Evolutionary conservation across 805 yeast species (phyloP).

Genomic region (Myxozyma neglecta): DNA sequence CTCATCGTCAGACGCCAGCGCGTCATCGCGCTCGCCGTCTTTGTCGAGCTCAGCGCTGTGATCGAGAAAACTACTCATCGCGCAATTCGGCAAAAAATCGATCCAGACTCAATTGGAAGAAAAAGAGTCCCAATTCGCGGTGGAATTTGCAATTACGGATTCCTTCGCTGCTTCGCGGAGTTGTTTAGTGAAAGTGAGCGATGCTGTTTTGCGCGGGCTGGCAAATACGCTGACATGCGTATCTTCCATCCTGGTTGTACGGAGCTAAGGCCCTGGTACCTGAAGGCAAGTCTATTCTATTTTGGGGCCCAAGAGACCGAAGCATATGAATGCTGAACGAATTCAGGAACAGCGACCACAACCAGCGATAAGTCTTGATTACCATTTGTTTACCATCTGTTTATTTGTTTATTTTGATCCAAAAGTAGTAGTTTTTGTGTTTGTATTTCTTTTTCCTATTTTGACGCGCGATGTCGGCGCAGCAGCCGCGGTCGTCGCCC

Average conservation of each 20-base stretch:
- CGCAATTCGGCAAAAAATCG: not conserved
- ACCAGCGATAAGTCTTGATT: too few species aligned
- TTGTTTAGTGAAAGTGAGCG: not conserved
- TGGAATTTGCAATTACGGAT: not conserved
- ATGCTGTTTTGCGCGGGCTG: not conserved
- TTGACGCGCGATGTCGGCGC: constrained; percentile 6
- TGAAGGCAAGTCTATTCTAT: too few species aligned
- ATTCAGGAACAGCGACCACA: not conserved
- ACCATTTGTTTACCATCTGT: too few species aligned
- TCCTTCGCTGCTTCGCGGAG: not conserved
- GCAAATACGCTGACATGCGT: not conserved
- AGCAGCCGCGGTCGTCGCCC: constrained; percentile 23
- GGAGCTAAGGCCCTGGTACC: too few species aligned
- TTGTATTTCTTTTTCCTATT: not conserved
- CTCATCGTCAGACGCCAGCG: constrained; percentile 44
- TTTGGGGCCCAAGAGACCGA: too few species aligned
- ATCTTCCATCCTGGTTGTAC: not conserved
- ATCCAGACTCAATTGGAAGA: too few species aligned
- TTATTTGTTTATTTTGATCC: too few species aligned
- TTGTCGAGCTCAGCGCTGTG: constrained; percentile 23
- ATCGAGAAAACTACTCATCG: constrained; percentile 26
- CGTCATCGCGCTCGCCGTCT: constrained; percentile 29
- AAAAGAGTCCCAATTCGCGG: too few species aligned
- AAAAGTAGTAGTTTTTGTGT: too few species aligned
- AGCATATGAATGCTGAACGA: not conserved